A percentile compares a stretch with the other conserved stretches of the same genome.
Evolutionary conservation across 306 rosid genomes (phyloP).

Genomic region (Prunus kanzakura): DNA sequence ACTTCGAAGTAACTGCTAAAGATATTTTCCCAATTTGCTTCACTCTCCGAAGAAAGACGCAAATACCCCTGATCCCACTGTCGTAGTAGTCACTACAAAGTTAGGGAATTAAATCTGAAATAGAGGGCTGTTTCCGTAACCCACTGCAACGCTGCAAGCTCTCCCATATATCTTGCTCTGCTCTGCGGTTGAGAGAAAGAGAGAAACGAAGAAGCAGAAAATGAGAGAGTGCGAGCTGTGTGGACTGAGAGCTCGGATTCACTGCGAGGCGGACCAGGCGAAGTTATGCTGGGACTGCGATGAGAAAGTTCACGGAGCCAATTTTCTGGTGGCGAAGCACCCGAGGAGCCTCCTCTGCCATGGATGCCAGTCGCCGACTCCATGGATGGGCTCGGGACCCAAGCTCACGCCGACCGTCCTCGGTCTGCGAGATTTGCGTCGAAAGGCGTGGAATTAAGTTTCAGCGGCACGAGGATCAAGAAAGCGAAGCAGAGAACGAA

Average conservation of each 20-base stretch:
- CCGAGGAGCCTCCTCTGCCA: conserved; percentile 42
- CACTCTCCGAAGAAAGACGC: neutral
- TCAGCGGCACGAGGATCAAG: conserved; percentile 9
- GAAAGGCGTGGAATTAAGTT: conserved; percentile 1
- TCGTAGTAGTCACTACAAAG: neutral
- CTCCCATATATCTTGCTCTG: neutral
- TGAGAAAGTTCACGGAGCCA: conserved; percentile 54
- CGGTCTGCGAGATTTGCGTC: conserved; percentile 42
- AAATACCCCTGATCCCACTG: neutral
- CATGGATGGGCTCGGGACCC: conserved; percentile 46
- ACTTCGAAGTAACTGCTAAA: neutral
- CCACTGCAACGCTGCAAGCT: neutral
- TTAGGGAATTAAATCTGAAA: conserved; percentile 2
- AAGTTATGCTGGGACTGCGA: conserved; percentile 58
- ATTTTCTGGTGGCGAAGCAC: conserved; percentile 56
- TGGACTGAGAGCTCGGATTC: conserved; percentile 38
- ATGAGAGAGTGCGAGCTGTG: conserved; percentile 49
- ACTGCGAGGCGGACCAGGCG: conserved; percentile 57
- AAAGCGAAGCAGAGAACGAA: conserved; percentile 13
- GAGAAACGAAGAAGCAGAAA: neutral
- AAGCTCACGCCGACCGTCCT: conserved; percentile 47
- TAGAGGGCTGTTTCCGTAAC: conserved; percentile 11
- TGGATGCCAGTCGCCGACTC: conserved; percentile 42
- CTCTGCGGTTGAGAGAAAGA: neutral
- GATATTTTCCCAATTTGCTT: conserved; percentile 13